These are phyloP conservation scores for Nitzschia sp. DNA, from an alignment of 108 stramenopile species.

Conservation along the genomic window DNA sequence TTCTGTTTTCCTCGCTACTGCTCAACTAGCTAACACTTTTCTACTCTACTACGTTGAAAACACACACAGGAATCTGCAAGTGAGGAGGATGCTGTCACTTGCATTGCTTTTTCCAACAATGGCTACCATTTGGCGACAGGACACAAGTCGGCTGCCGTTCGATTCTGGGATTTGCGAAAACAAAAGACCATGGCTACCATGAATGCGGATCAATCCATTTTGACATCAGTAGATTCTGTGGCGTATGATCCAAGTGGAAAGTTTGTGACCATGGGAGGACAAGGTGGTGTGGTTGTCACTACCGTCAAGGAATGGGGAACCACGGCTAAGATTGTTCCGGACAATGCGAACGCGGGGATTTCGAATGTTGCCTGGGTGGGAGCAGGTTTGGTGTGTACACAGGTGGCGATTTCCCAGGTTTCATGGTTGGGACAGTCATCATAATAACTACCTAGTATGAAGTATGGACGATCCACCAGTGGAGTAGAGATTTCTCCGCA, in stretches of 20 bases:
- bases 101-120: conserved; percentile 83
- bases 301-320: conserved; percentile 78
- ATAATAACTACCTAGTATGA: too few relatives aligned
- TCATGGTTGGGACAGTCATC: too few relatives aligned
- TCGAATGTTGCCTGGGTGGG: conserved; percentile 18
- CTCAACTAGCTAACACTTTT: too few relatives aligned
- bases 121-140: conserved; percentile 78
- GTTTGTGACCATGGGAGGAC: conserved; percentile 65
- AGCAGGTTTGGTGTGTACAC: neutral
- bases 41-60: conserved; percentile 27
- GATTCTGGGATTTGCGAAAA: conserved; percentile 87
- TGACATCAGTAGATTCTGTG: conserved; percentile 36
- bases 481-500: too few relatives aligned
- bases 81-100: conserved; percentile 44
- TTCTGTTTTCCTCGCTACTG: too few relatives aligned
- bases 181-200: conserved; percentile 57
- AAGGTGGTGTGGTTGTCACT: conserved; percentile 48
- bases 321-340: conserved; percentile 18
- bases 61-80: neutral
- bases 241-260: conserved; percentile 71
- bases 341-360: neutral
- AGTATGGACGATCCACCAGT: too few relatives aligned
- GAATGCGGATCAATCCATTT: conserved; percentile 21
- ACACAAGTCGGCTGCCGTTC: conserved; percentile 40
- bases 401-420: too few relatives aligned